Base-by-base conservation (phyloP, 768 basidiomycete genomes). In the Boletus barrowsii region DNA sequence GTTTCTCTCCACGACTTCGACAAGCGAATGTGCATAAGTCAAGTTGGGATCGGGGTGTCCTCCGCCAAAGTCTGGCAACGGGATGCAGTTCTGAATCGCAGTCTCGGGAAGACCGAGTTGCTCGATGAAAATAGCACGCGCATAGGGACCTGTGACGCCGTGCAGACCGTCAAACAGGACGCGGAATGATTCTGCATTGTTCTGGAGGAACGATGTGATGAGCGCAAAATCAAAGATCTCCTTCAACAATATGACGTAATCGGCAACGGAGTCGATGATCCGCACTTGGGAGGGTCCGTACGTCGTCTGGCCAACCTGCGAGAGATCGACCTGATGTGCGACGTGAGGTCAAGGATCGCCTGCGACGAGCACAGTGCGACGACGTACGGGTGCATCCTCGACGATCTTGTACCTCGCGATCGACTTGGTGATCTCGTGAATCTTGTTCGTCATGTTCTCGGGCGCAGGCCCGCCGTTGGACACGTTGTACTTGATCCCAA, bases 401-500 rank as follows among this genome's bases (percentile, higher is more conserved):
- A 96, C 79, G 64, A 88, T 71, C 75, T 91, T 93, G 83, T 98
- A 99, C 49, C 73, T 82, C 56, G 77, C 72, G 68, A 98, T 91
- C 14, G 82, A 82, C 81, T 92, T 96, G 51, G 93, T 93, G 73
- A 83, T 86, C 68, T 91, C 93, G 70, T 81, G 96, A 59, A 99
- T 98, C 75, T 86, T 87, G 76, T 99, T 80, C n/a, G 97, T 99
- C 54, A 99, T 87, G 66, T 79, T 84, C 75, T 99, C 97, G 0
- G 97, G 94, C 20, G 97, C 97, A 18, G 97, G 96, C 4, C 97
- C 97, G 56, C 97, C 97, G 63, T 99, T 99, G 37, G 88, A 87
- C 45, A 93, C 89, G 73, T 99, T 99, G 79, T 97, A 99, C 75
- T 99, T 98, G 83, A 99, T 98, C 45, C 97, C 97, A 70, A 98